Evolutionary conservation across 2,329 filamentous ascomycete species (phyloP), one percentile per base, ranked within the genome.

Genomic region (Aspergillus aculeatinus): DNA sequence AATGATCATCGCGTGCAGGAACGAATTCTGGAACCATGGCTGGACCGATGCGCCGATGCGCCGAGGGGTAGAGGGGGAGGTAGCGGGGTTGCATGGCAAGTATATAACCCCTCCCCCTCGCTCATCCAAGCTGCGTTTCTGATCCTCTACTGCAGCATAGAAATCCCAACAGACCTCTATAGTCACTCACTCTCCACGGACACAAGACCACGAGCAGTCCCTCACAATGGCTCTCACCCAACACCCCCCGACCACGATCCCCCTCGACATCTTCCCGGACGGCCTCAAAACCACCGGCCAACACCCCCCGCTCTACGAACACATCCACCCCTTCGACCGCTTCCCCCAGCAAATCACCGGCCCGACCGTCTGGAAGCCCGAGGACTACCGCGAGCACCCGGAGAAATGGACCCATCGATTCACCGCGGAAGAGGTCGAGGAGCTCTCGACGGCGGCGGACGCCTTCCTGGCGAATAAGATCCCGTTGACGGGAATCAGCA

Each of bases 341-440:
- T 94, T 93, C 69, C 90, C 90, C 48, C 84, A 85, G 60, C 77
- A 88, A 61, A 91, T 93, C 72, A 81, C 81, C 0, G 90, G 90
- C 11, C 84, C 85, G 0, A 93, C 89, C 0, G 85, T 90, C 31
- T 95, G 91, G 91, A 81, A 83, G 57, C 81, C 83, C 5, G 83
- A 86, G 31, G 87, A 90, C 33, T 91, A 87, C 69, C 79, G 78
- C 57, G 74, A 83, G 64, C 80, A 83, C 67, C 86, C 88, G 0
- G 86, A 90, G 67, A 82, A 82, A 73, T 94, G 90, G 90, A 87
- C 87, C 5, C 89, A 92, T 76, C 77, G 78, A 7, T 90, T 93
- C 71, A 87, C 83, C 0, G 74, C 81, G 0, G 82, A 85, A 2
- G 90, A 94, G 73, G 78, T 92, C 21, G 76, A 79, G 10, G 90